These are phyloP conservation scores for Solanum stenotomum DNA, from an alignment of 257 asterid species.

Conservation along the genomic window DNA sequence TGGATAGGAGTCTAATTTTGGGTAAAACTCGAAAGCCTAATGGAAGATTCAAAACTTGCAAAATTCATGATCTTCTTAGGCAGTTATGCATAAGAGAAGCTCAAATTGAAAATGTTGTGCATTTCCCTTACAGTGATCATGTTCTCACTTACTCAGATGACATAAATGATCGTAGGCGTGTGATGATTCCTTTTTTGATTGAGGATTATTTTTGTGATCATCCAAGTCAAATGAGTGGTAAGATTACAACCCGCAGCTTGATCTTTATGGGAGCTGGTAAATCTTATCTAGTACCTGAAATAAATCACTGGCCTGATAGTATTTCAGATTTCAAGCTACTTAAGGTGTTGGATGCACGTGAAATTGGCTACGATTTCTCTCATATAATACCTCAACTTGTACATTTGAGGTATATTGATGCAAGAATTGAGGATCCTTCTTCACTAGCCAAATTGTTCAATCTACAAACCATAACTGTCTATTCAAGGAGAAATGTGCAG, in stretches of 20 bases:
- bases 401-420: neutral
- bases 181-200: neutral
- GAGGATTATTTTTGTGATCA: neutral
- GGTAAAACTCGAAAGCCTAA: neutral
- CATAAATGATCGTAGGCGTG: neutral
- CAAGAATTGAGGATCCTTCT: neutral
- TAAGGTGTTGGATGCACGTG: neutral
- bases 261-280: neutral
- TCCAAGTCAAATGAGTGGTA: neutral
- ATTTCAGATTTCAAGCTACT: neutral
- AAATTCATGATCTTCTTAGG: conserved; percentile 4
- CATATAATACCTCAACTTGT: neutral
- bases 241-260: neutral
- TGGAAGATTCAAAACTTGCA: neutral
- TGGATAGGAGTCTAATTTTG: neutral
- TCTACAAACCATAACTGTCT: neutral
- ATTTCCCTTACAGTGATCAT: neutral
- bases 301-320: neutral
- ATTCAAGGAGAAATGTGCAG: neutral
- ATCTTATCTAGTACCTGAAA: neutral
- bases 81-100: conserved; percentile 5
- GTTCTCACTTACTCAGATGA: neutral
- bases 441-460: neutral
- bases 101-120: neutral
- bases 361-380: neutral